A percentile compares a stretch with the other conserved stretches of the same genome.
These are phyloP conservation scores for Penicillium sp. DNA, from an alignment of 2,329 filamentous ascomycete genomes.

Conservation along the genomic window DNA sequence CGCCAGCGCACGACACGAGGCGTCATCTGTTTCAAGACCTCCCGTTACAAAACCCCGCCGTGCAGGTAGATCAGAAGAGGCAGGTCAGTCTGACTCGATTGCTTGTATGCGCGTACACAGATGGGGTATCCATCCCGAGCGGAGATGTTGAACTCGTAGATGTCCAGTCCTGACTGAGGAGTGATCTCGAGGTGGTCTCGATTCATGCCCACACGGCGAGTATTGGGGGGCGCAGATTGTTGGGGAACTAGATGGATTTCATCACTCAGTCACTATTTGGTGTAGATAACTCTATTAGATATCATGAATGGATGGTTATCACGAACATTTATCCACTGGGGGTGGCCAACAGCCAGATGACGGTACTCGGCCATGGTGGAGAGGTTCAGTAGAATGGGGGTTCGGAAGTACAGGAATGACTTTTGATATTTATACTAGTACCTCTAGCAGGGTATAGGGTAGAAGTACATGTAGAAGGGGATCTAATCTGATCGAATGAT, in stretches of 20 bases:
- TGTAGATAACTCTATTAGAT: background rate
- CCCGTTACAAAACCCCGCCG: slow-evolving; percentile 53
- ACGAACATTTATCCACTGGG: slow-evolving; percentile 22
- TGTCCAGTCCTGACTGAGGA: slow-evolving; percentile 14
- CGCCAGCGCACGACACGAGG: slow-evolving; percentile 46
- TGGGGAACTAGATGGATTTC: slow-evolving; percentile 10
- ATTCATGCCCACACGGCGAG: slow-evolving; percentile 10
- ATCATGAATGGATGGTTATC: background rate
- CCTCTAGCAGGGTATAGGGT: no score
- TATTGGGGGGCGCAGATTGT: slow-evolving; percentile 18
- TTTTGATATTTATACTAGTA: no score
- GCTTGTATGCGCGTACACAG: slow-evolving; percentile 14
- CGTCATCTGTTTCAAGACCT: slow-evolving; percentile 48
- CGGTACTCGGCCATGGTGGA: slow-evolving; percentile 18
- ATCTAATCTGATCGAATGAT: slow-evolving; percentile 11
- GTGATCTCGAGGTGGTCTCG: slow-evolving; percentile 14
- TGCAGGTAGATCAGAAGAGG: slow-evolving; percentile 34
- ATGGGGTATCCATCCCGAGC: slow-evolving; percentile 17
- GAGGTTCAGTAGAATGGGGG: background rate
- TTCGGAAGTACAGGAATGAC: no score
- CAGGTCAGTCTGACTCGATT: slow-evolving; percentile 3
- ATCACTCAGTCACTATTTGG: background rate
- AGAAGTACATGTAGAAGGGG: no score
- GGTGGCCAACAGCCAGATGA: slow-evolving; percentile 16
- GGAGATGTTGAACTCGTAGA: slow-evolving; percentile 14